Percentiles rank a stretch among this genome's conserved stretches.
Evolutionary conservation across 306 rosid species (phyloP).

Genomic region (Glycine tomentella): DNA sequence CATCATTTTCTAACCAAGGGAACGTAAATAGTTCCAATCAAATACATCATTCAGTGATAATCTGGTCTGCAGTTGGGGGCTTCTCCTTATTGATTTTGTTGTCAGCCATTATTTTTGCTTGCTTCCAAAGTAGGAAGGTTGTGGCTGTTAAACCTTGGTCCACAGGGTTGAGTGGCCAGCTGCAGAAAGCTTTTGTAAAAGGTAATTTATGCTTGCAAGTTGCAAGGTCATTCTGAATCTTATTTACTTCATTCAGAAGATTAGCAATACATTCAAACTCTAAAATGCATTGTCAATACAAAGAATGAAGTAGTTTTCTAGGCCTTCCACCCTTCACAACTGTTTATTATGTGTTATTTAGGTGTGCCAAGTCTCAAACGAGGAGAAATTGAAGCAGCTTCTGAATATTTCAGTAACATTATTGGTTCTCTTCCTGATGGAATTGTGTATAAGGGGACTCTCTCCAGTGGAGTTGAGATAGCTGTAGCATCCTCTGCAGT

Average conservation of each 20-base stretch:
- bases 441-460: slow-evolving; percentile 86
- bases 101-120: slow-evolving; percentile 48
- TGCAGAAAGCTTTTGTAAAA: slow-evolving; percentile 89
- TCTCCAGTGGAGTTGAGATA: slow-evolving; percentile 95
- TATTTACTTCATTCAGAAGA: not conserved
- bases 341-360: slow-evolving; percentile 42
- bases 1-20: slow-evolving; percentile 51
- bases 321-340: not conserved
- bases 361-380: slow-evolving; percentile 91
- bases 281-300: not conserved
- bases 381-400: slow-evolving; percentile 80
- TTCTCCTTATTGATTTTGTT: slow-evolving; percentile 60
- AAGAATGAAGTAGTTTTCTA: not conserved
- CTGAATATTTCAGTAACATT: slow-evolving; percentile 96
- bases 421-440: slow-evolving; percentile 68
- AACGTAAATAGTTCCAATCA: slow-evolving; percentile 42
- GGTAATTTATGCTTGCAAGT: slow-evolving; percentile 52
- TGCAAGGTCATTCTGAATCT: not conserved
- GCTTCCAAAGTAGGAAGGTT: slow-evolving; percentile 67
- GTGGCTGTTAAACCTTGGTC: slow-evolving; percentile 93
- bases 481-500: slow-evolving; percentile 75
- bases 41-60: slow-evolving; percentile 46
- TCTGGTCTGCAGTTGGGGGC: slow-evolving; percentile 62
- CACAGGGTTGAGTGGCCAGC: slow-evolving; percentile 96
- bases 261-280: slow-evolving; percentile 23